Evolutionary conservation across 2,329 filamentous ascomycete species (phyloP).

Genomic region (Emergomyces pasteurianus): DNA sequence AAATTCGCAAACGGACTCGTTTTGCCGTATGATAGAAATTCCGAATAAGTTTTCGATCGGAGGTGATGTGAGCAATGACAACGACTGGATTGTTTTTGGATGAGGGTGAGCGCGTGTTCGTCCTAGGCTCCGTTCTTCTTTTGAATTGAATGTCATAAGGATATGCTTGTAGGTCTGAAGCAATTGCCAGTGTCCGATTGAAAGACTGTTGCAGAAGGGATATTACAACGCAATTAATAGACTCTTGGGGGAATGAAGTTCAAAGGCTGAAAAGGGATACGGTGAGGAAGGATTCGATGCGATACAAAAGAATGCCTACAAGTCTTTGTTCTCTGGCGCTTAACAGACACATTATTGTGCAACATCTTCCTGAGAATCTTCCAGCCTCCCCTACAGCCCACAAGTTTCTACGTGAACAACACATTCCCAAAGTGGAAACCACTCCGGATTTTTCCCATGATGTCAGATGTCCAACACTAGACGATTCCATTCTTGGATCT

Average conservation of each 20-base stretch:
- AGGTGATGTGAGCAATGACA: slow-evolving; percentile 48
- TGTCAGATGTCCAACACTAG: not conserved
- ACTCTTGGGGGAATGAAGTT: too few relatives aligned
- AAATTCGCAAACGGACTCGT: slow-evolving; percentile 69
- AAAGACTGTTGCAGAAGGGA: too few relatives aligned
- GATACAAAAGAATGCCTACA: too few relatives aligned
- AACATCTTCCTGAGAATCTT: not conserved
- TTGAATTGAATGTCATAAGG: not conserved
- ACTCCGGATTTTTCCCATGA: not conserved
- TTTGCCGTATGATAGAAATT: slow-evolving; percentile 66
- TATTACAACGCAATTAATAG: too few relatives aligned
- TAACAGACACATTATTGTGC: not conserved
- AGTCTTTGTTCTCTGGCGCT: too few relatives aligned
- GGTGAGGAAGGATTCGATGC: too few relatives aligned
- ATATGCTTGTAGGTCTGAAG: not conserved
- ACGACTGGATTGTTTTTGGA: not conserved
- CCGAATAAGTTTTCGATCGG: slow-evolving; percentile 61
- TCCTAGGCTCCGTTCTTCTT: not conserved
- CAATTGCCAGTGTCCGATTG: not conserved
- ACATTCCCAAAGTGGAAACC: not conserved
- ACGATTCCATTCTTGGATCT: not conserved
- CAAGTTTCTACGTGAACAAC: not conserved
- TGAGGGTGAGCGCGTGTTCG: not conserved
- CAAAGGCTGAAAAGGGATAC: too few relatives aligned
- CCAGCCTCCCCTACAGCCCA: too few relatives aligned